A percentile compares a stretch with the other conserved stretches of the same genome.
phyloP scores from a whole-genome alignment of 805 yeast species.

The Sungouiella blattae region DNA sequence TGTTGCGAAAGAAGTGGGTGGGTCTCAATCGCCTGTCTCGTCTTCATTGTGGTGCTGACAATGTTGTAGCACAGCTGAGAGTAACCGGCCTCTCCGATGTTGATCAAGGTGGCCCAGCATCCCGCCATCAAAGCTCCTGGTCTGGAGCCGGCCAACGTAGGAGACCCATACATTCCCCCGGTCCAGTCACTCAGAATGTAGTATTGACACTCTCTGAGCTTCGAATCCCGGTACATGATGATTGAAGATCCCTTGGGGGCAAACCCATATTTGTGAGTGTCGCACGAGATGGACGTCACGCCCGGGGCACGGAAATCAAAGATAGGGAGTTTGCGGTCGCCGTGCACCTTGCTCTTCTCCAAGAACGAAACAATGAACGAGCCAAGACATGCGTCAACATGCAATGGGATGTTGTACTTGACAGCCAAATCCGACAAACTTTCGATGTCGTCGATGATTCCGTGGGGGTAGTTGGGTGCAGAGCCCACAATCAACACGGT shows the following conservation, averaged over 20 bases:
- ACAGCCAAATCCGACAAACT: slow-evolving; percentile 62
- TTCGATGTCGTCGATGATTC: slow-evolving; percentile 86
- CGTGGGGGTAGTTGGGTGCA: slow-evolving; percentile 97
- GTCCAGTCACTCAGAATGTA: slow-evolving; percentile 82
- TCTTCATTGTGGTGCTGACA: slow-evolving; percentile 56
- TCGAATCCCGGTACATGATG: slow-evolving; percentile 75
- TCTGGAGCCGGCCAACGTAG: slow-evolving; percentile 93
- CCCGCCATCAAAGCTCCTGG: slow-evolving; percentile 98
- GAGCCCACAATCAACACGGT: slow-evolving; percentile 88
- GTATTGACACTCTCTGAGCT: slow-evolving; percentile 77
- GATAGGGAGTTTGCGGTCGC: slow-evolving; percentile 41
- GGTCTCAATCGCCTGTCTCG: slow-evolving; percentile 46
- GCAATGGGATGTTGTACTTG: slow-evolving; percentile 75
- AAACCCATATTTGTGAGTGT: slow-evolving; percentile 98
- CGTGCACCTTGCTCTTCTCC: slow-evolving; percentile 51
- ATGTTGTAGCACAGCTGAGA: slow-evolving; percentile 61
- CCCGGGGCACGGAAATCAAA: slow-evolving; percentile 85
- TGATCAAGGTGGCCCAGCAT: slow-evolving; percentile 91
- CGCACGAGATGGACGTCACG: slow-evolving; percentile 98
- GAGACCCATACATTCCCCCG: slow-evolving; percentile 95
- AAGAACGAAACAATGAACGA: slow-evolving; percentile 84
- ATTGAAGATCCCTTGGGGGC: slow-evolving; percentile 96
- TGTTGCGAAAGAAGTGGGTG: slow-evolving; percentile 46
- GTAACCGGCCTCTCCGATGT: slow-evolving; percentile 84
- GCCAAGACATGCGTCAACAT: slow-evolving; percentile 95